Evolutionary conservation across 108 stramenopile genomes (phyloP).

Genomic region (Parietichytrium sp.): DNA sequence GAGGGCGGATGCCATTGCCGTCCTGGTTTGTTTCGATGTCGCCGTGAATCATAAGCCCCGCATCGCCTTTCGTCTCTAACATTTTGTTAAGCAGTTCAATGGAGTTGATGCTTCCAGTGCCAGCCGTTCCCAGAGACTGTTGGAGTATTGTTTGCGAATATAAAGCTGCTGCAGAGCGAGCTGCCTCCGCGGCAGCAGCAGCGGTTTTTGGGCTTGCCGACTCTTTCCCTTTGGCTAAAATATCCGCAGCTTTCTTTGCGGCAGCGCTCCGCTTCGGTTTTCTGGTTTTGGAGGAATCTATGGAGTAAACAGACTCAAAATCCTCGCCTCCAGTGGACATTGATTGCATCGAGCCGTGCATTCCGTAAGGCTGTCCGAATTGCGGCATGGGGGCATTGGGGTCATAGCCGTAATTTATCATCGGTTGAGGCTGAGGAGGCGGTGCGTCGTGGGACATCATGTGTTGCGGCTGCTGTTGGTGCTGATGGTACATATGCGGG

Average conservation of each 20-base stretch:
- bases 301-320: no score
- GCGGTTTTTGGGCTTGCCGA: background rate
- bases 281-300: no score
- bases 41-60: conserved; percentile 30
- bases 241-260: background rate
- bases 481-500: no score
- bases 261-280: no score
- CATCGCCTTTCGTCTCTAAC: conserved; percentile 25
- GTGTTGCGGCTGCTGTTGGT: no score
- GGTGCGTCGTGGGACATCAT: no score
- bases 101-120: conserved; percentile 24
- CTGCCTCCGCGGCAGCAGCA: background rate
- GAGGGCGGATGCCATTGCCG: background rate
- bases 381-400: no score
- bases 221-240: background rate
- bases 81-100: conserved; percentile 13
- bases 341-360: no score
- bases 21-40: conserved; percentile 18
- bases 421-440: no score
- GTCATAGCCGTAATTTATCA: no score
- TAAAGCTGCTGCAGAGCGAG: background rate
- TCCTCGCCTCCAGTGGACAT: no score
- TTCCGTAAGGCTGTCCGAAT: no score
- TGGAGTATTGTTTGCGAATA: background rate
- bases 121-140: background rate